Evolutionary conservation across 2,329 filamentous ascomycete genomes (phyloP), one percentile per base, ranked within the genome.

Genomic region (Nannizziopsis barbatae): DNA sequence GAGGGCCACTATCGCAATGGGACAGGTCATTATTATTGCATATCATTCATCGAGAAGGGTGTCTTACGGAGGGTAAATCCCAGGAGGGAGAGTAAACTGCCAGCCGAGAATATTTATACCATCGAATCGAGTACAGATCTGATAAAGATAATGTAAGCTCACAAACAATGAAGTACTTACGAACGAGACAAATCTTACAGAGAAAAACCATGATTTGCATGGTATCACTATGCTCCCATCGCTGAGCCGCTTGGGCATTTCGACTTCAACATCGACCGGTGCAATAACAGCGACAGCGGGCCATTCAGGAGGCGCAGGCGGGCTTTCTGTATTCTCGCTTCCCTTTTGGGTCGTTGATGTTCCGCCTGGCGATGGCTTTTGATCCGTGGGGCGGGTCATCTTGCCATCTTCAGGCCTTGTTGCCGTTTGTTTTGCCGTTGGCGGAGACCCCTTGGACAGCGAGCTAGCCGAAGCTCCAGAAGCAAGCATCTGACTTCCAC

Each of bases 181-280:
- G 12, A 12, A 5, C 22, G 14, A 10, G 7, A 22, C 17, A 18
- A n/a, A 27, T 41, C 48, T 50, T 18, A 50, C 49, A 17, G 38
- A 47, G 38, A 50, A 50, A 15, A 50, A 50, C 49, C 49, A 50
- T 44, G 43, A 8, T 22, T 50, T 47, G 40, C 49, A 50, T 18
- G 49, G 43, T 38, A 50, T 38, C 31, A 50, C 30, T 12, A 39
- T 43, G 39, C 49, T 38, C 11, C 37, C 37, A 17, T 50, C 38
- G 17, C 47, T 35, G 18, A 32, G n/a, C 8, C 17, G 43, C 38
- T 47, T 31, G 10, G 49, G 49, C 31, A 18, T 38, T 46, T 50
- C 32, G 31, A 50, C 43, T 39, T 47, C 32, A 31, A 36, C 10
- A 10, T 42, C 32, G 11, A 50, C 49, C 12, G 49, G 49, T 18